A percentile compares a stretch with the other conserved stretches of the same genome.
phyloP scores from a whole-genome alignment of 169 alveolate species.

The Cryptosporidium sp. region DNA sequence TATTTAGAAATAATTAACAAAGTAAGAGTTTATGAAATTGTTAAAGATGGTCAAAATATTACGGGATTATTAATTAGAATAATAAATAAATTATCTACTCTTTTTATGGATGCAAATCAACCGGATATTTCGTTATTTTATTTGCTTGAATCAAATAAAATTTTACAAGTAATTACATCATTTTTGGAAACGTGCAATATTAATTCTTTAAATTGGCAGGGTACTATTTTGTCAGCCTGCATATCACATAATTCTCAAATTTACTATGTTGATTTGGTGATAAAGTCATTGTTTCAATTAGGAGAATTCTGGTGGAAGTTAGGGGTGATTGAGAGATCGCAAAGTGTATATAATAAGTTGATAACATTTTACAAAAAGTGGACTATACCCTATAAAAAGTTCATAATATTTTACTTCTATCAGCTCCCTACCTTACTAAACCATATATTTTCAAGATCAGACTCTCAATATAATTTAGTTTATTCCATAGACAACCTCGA shows the following conservation, averaged over 20 bases:
- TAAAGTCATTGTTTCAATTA: not conserved
- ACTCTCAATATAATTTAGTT: slow-evolving; percentile 11
- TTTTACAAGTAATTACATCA: not conserved
- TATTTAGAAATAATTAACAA: not conserved
- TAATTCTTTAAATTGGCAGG: not conserved
- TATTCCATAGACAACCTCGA: slow-evolving; percentile 1
- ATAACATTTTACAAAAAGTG: slow-evolving; percentile 22
- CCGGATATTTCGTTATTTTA: slow-evolving; percentile 33
- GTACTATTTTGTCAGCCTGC: not conserved
- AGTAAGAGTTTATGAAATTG: not conserved
- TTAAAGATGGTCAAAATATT: not conserved
- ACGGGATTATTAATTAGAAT: slow-evolving; percentile 2
- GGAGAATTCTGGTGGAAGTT: slow-evolving; percentile 54
- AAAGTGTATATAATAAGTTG: slow-evolving; percentile 1
- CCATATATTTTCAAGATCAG: not conserved
- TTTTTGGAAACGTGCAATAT: not conserved
- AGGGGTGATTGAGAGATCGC: slow-evolving; percentile 65
- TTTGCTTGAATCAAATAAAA: slow-evolving; percentile 26
- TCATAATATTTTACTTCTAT: not conserved
- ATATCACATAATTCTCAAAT: not conserved
- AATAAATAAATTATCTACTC: slow-evolving; percentile 13
- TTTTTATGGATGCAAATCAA: slow-evolving; percentile 9
- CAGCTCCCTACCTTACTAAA: slow-evolving; percentile 31
- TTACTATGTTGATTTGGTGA: not conserved
- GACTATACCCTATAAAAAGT: slow-evolving; percentile 16